phyloP scores from a whole-genome alignment of 441 rosid species.

The Aleurites moluccanus region DNA sequence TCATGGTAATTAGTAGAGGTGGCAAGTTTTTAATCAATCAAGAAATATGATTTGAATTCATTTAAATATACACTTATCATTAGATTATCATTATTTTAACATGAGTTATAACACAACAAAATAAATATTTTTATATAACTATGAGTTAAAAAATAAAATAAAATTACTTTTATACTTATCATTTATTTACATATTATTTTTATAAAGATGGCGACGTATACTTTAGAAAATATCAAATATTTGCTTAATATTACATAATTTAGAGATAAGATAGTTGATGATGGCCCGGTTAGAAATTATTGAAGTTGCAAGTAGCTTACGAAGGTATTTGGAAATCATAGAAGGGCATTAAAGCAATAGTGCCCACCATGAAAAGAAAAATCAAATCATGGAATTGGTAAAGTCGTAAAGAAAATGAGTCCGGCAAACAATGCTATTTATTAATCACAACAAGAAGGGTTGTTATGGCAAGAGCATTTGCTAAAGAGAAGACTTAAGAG shows the following conservation, averaged over 20 bases:
- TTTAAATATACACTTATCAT: too few species aligned
- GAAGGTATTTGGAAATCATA: background rate
- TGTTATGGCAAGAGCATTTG: background rate
- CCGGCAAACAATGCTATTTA: background rate
- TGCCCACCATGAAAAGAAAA: conserved; percentile 21
- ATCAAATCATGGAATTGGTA: conserved; percentile 18
- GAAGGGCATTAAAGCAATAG: background rate
- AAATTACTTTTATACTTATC: too few species aligned
- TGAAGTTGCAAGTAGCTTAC: background rate
- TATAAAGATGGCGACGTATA: too few species aligned
- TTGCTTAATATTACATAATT: background rate
- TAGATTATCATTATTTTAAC: too few species aligned
- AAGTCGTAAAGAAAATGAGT: background rate
- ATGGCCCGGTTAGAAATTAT: background rate
- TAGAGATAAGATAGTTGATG: background rate
- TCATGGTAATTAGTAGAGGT: too few species aligned
- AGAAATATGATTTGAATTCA: too few species aligned
- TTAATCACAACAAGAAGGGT: background rate
- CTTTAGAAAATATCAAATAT: too few species aligned
- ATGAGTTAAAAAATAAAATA: too few species aligned
- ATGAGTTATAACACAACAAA: too few species aligned
- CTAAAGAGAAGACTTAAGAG: conserved; percentile 1
- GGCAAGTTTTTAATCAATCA: too few species aligned
- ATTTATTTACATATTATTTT: too few species aligned
- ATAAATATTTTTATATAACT: too few species aligned